These are phyloP conservation scores for Paraconiothyrium brasiliense DNA, from an alignment of 2,329 filamentous ascomycete species.

Conservation along the genomic window DNA sequence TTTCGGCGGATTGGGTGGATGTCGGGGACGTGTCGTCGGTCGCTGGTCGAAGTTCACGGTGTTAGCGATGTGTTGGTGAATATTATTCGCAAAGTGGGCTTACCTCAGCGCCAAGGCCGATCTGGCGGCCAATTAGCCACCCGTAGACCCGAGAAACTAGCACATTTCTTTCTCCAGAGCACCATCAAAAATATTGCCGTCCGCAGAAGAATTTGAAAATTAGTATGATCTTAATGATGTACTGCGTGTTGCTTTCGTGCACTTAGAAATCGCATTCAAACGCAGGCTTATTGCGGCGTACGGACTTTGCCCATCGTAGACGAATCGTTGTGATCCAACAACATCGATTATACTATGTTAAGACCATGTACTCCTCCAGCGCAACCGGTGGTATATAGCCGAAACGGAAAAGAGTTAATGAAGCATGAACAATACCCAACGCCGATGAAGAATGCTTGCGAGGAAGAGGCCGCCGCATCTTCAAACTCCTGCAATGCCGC, in stretches of 20 bases:
- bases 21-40: slow-evolving; percentile 41
- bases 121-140: neutral
- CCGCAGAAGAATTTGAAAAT: too few species aligned
- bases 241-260: too few species aligned
- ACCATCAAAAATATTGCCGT: neutral
- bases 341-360: slow-evolving; percentile 15
- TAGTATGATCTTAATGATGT: neutral
- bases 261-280: too few species aligned
- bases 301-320: neutral
- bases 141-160: too few species aligned
- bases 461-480: slow-evolving; percentile 4
- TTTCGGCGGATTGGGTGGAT: slow-evolving; percentile 36
- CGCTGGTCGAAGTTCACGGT: slow-evolving; percentile 11
- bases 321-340: slow-evolving; percentile 3
- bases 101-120: slow-evolving; percentile 15
- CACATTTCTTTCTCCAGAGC: neutral
- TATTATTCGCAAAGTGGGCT: neutral
- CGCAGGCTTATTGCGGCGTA: neutral
- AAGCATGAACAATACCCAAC: slow-evolving; percentile 9
- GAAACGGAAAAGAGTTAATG: slow-evolving; percentile 17
- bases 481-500: slow-evolving; percentile 48
- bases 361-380: slow-evolving; percentile 16
- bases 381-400: slow-evolving; percentile 38
- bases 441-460: neutral
- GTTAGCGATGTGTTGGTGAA: neutral